Evolutionary conservation across 495 filamentous ascomycete species (phyloP).

Genomic region (Aspergillus indologenus): DNA sequence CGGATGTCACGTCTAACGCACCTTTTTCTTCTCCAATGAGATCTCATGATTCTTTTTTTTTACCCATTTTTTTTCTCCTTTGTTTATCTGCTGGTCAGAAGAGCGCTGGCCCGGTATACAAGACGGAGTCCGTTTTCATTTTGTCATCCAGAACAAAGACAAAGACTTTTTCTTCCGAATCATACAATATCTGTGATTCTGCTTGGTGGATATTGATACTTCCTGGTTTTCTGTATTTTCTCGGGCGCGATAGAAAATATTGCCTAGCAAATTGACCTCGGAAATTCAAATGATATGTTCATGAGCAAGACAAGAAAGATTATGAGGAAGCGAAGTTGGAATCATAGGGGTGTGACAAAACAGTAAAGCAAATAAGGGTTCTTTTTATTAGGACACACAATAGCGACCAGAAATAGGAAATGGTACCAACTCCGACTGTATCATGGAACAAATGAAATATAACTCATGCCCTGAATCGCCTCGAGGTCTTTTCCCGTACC

Average conservation of each 20-base stretch:
- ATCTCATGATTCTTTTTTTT: slow-evolving; percentile 17
- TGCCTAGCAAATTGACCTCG: slow-evolving; percentile 16
- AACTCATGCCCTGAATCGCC: slow-evolving; percentile 40
- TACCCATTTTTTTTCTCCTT: slow-evolving; percentile 6
- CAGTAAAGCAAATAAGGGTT: slow-evolving; percentile 18
- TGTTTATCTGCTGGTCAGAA: slow-evolving; percentile 35
- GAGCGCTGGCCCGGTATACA: slow-evolving; percentile 27
- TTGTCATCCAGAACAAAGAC: not conserved
- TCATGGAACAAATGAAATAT: slow-evolving; percentile 46
- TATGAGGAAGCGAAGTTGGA: slow-evolving; percentile 3
- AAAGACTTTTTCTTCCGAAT: no score
- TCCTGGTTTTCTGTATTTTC: not conserved
- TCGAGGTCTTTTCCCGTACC: slow-evolving; percentile 29
- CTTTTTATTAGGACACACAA: slow-evolving; percentile 43
- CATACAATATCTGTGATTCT: slow-evolving; percentile 5
- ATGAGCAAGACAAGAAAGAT: slow-evolving; percentile 1
- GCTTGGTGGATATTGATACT: not conserved
- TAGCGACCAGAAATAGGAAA: slow-evolving; percentile 33
- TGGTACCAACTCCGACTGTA: slow-evolving; percentile 48
- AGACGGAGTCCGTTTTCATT: slow-evolving; percentile 6
- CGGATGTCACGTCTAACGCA: slow-evolving; percentile 20
- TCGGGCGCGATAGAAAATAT: slow-evolving; percentile 7
- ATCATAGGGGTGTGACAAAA: not conserved
- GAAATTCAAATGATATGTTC: slow-evolving; percentile 7
- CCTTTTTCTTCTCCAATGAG: slow-evolving; percentile 22